These are phyloP conservation scores for Podosphaera fusca DNA, from an alignment of 2,329 filamentous ascomycete species.

Conservation along the genomic window DNA sequence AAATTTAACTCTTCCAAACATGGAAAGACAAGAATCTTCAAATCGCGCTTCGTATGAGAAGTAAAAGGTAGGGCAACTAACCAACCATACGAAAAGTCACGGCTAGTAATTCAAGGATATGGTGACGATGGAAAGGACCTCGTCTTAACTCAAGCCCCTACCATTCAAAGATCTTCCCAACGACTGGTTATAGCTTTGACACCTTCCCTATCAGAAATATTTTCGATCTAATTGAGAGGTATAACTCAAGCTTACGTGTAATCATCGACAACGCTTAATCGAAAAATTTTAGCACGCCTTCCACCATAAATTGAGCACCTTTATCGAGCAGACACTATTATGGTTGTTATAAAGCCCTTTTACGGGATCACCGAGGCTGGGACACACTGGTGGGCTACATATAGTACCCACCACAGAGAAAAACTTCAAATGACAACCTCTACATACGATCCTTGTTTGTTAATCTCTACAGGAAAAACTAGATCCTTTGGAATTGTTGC, in stretches of 20 bases:
- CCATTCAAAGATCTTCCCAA: background rate
- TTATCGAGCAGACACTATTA: background rate
- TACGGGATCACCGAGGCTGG: constrained; percentile 2
- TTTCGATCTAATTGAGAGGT: background rate
- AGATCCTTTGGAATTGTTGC: background rate
- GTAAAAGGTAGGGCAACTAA: background rate
- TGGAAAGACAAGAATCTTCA: background rate
- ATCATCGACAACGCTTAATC: background rate
- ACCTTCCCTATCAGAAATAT: background rate
- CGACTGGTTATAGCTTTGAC: constrained; percentile 1
- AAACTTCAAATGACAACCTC: constrained; percentile 1
- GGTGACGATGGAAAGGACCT: background rate
- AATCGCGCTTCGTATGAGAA: background rate
- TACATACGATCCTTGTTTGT: constrained; percentile 1
- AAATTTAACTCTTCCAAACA: background rate
- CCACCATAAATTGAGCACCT: background rate
- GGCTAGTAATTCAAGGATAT: background rate
- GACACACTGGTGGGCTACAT: constrained; percentile 1
- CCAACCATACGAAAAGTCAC: background rate
- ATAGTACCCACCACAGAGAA: constrained; percentile 1
- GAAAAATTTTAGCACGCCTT: background rate
- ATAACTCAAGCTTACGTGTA: background rate
- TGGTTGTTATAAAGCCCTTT: background rate
- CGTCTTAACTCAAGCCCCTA: background rate
- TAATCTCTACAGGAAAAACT: background rate